phyloP scores from a whole-genome alignment of 2,329 filamentous ascomycete species.

The Pseudocercospora eumusae region DNA sequence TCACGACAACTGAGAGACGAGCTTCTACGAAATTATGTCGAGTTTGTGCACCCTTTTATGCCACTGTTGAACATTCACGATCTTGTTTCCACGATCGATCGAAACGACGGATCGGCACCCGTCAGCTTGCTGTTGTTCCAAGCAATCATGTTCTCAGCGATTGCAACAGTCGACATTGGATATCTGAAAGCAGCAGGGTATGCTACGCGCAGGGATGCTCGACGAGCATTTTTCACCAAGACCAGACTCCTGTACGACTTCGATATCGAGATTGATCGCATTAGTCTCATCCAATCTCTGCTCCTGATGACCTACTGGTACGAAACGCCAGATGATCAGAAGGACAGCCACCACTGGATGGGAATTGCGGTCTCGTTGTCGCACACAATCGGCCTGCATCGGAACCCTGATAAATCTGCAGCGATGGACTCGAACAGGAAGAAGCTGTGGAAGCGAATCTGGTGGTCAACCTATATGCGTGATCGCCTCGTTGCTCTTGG shows the following conservation, averaged over 20 bases:
- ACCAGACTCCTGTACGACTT: conserved; percentile 90
- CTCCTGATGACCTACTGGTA: conserved; percentile 97
- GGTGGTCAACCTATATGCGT: conserved; percentile 97
- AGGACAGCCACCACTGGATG: conserved; percentile 99
- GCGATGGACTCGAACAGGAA: conserved; percentile 73
- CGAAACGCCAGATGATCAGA: conserved; percentile 93
- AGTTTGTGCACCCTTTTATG: conserved; percentile 94
- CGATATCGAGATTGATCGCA: conserved; percentile 88
- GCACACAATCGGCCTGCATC: conserved; percentile 89
- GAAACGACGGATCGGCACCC: conserved; percentile 67
- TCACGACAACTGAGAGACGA: conserved; percentile 71
- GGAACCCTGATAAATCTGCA: conserved; percentile 72
- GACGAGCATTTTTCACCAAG: conserved; percentile 86
- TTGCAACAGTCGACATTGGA: conserved; percentile 82
- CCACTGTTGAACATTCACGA: conserved; percentile 72
- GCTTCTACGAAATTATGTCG: conserved; percentile 76
- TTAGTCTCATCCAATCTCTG: conserved; percentile 83
- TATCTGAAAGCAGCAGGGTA: conserved; percentile 77
- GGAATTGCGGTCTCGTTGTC: conserved; percentile 90
- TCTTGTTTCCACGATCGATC: conserved; percentile 62
- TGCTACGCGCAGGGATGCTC: conserved; percentile 72
- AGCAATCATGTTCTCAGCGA: conserved; percentile 90
- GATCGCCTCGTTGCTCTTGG: conserved; percentile 89
- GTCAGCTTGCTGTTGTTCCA: conserved; percentile 88
- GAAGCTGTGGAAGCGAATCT: conserved; percentile 89